A percentile compares a stretch with the other conserved stretches of the same genome.
These are phyloP conservation scores for Caryopteris hybrid DNA, from an alignment of 305 asterid genomes.

Conservation along the genomic window DNA sequence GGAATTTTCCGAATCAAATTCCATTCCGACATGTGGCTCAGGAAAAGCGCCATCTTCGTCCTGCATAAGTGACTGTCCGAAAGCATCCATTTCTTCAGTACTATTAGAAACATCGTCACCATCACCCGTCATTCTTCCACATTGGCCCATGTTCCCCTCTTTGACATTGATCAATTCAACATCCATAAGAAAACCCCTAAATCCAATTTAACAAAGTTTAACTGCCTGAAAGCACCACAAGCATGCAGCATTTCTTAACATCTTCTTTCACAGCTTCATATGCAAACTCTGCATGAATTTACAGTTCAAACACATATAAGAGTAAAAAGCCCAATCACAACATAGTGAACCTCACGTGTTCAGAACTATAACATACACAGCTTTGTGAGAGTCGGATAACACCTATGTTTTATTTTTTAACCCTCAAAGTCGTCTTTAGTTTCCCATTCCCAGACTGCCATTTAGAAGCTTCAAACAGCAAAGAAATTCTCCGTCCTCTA, in stretches of 20 bases:
- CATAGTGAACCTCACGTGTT: not conserved
- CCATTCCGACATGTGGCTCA: constrained; percentile 70
- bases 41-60: constrained; percentile 28
- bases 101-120: constrained; percentile 51
- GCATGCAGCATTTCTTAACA: constrained; percentile 19
- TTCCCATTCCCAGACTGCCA: constrained; percentile 4
- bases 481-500: not conserved
- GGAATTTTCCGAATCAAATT: constrained; percentile 57
- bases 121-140: constrained; percentile 41
- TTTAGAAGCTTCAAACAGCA: constrained; percentile 9
- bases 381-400: not conserved
- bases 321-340: not conserved
- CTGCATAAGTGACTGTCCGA: constrained; percentile 30
- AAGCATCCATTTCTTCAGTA: constrained; percentile 37
- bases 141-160: constrained; percentile 42
- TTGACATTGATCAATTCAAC: constrained; percentile 38
- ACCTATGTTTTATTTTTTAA: not conserved
- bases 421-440: not conserved
- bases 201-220: constrained; percentile 15
- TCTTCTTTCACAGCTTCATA: constrained; percentile 20
- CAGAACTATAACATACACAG: constrained; percentile 5
- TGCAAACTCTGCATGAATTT: constrained; percentile 36
- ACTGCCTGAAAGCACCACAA: constrained; percentile 14
- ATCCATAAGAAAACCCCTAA: constrained; percentile 37
- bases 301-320: constrained; percentile 9